Percentiles rank a stretch among this genome's conserved stretches.
phyloP scores from a whole-genome alignment of 805 yeast genomes.

The Wickerhamomyces strasburgensis region DNA sequence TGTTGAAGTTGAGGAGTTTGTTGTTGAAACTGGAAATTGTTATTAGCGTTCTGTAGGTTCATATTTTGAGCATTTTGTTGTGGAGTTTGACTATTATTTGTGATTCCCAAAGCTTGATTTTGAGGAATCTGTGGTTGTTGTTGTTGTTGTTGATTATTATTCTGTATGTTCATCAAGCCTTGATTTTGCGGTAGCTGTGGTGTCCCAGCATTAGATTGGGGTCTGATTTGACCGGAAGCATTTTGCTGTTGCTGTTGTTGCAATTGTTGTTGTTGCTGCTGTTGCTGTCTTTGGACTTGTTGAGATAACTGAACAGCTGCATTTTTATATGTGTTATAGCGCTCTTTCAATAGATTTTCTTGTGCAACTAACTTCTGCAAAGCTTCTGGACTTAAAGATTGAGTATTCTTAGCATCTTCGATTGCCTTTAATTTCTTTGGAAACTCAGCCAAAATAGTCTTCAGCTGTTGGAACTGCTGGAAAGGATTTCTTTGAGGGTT shows the following conservation, averaged over 20 bases:
- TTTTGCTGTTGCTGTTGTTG: constrained; percentile 10
- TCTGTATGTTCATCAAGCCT: not conserved
- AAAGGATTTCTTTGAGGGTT: constrained; percentile 13
- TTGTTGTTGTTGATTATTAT: not conserved
- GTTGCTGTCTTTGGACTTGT: constrained; percentile 13
- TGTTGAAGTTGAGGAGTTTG: constrained; percentile 31
- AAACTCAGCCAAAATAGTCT: constrained; percentile 43
- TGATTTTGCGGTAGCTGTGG: not conserved
- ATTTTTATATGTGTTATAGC: constrained; percentile 45
- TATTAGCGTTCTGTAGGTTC: no score
- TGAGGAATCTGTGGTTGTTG: constrained; percentile 1
- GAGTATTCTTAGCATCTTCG: constrained; percentile 41
- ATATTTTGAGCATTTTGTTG: no score
- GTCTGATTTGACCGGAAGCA: constrained; percentile 1
- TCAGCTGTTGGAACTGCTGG: constrained; percentile 39
- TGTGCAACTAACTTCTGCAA: constrained; percentile 41
- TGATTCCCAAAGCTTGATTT: not conserved
- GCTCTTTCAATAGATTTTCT: constrained; percentile 41
- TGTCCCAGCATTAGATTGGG: constrained; percentile 1
- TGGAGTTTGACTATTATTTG: not conserved
- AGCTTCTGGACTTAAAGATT: constrained; percentile 41
- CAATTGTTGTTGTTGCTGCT: constrained; percentile 9
- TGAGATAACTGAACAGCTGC: constrained; percentile 29
- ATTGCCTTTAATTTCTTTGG: constrained; percentile 46
- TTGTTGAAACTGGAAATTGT: constrained; percentile 24